A percentile compares a stretch with the other conserved stretches of the same genome.
Evolutionary conservation across 2,329 filamentous ascomycete genomes (phyloP).

Genomic region (Verticillium zaregamsianum): DNA sequence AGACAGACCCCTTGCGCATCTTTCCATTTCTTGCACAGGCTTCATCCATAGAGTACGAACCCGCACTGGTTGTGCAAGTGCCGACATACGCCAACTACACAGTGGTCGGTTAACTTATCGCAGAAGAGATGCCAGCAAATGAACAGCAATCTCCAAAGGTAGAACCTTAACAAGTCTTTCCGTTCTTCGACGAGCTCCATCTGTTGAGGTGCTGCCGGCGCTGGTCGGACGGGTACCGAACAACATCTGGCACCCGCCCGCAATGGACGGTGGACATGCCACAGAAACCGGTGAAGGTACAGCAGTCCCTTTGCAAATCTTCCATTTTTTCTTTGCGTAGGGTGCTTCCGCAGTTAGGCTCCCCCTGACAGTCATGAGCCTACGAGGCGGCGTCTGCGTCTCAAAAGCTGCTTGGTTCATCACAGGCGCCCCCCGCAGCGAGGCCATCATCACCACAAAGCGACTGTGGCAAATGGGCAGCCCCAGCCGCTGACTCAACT

Average conservation of each 20-base stretch:
- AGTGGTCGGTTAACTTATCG: not conserved
- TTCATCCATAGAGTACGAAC: not conserved
- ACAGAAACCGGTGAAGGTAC: too few relatives aligned
- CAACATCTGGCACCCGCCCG: too few relatives aligned
- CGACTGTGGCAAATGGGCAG: too few relatives aligned
- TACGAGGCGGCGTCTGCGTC: not conserved
- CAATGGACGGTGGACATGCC: too few relatives aligned
- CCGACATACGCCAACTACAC: too few relatives aligned
- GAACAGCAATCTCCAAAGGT: not conserved
- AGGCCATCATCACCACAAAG: too few relatives aligned
- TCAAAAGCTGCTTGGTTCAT: not conserved
- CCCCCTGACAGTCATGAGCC: not conserved
- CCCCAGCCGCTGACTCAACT: not conserved
- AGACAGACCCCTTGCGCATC: conserved; percentile 1
- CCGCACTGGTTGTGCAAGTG: not conserved
- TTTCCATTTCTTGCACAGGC: conserved; percentile 2
- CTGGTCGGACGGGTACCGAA: too few relatives aligned
- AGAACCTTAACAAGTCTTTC: not conserved
- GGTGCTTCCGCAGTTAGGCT: too few relatives aligned
- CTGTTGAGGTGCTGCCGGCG: not conserved
- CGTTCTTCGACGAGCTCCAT: not conserved
- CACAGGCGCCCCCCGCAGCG: not conserved
- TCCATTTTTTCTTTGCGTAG: too few relatives aligned
- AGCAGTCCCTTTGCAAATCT: too few relatives aligned
- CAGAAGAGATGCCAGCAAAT: not conserved